Base-by-base conservation (phyloP, 2,329 filamentous ascomycete species). In the Colletotrichum filicis region DNA sequence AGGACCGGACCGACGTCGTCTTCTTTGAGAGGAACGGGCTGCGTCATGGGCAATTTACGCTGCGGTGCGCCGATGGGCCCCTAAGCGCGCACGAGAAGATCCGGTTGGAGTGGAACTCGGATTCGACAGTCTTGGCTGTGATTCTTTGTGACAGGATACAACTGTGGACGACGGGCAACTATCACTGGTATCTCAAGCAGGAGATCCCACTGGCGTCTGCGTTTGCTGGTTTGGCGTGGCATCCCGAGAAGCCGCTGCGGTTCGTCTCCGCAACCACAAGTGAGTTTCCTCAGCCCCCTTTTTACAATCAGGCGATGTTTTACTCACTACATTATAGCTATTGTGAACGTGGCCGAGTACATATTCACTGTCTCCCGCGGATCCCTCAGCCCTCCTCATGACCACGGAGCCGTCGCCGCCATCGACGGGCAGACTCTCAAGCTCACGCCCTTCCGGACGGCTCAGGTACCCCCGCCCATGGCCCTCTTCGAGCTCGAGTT, bases 1-100 rank as follows among this genome's bases (percentile, higher is more conserved):
- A 88, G 1, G 89, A 92, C 60, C 87, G 87, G n/a, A 85, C 94
- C 24, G 92, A 97, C 76, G 92, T 98, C 57, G 92, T 97, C 3
- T 99, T 99, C 83, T 99, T 99, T 77, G 97, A 99, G 84, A 90
- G 95, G 65, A 99, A 99, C 78, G 97, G 97, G n/a, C 87, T 99
- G 71, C 91, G 96, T n/a, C 97, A 99, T 82, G 97, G 97, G 5
- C 91, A 98, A 76, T 99, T 98, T 79, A 91, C 91, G n/a, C 86
- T 99, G 22, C 91, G 94, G 59, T 89, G 87, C 3, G 85, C 89
- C 14, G 88, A 91, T 72, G 90, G 92, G 61, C 83, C 89, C 67
- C 81, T 88, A 8, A 83, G 85, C 1, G 85, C 88, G 76, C 87
- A 87, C 12, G 87, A 87, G 55, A 85, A 88, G 62, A 92, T 97